Conservation (phyloP, 495 filamentous ascomycete species). For the Aspergillus asperescens region DNA sequence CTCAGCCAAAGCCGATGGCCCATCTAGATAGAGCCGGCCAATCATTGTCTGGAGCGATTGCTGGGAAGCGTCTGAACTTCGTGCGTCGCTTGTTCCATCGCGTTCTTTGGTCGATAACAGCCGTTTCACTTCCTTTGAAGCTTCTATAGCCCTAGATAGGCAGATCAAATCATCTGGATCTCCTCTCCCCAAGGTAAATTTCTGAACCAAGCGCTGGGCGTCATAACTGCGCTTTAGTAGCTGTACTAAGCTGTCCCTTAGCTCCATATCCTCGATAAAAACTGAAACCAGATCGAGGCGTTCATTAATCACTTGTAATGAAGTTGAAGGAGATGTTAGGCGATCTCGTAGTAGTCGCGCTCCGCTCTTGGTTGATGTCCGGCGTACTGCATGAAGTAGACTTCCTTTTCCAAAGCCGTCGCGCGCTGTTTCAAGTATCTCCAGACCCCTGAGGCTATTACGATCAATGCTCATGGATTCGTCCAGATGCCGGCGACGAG, state of each 20-base stretch:
- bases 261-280: constrained; percentile 55
- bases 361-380: constrained; percentile 86
- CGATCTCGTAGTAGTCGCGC: constrained; percentile 74
- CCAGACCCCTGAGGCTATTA: constrained; percentile 80
- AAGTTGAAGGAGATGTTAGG: constrained; percentile 83
- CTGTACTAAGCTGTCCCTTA: constrained; percentile 60
- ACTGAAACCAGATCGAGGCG: constrained; percentile 76
- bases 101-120: constrained; percentile 29
- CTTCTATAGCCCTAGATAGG: constrained; percentile 73
- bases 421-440: constrained; percentile 77
- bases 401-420: constrained; percentile 74
- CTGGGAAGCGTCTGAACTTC: constrained; percentile 15
- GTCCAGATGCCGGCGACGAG: constrained; percentile 60
- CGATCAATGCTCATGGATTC: constrained; percentile 88
- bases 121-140: constrained; percentile 63
- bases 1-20: constrained; percentile 61
- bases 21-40: constrained; percentile 59
- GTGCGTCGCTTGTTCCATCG: constrained; percentile 2
- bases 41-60: constrained; percentile 47
- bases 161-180: constrained; percentile 88
- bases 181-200: constrained; percentile 86
- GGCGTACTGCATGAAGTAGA: constrained; percentile 78
- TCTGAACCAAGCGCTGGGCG: constrained; percentile 83
- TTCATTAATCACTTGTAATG: constrained; percentile 67
- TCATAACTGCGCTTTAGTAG: constrained; percentile 77